Evolutionary conservation across 345 rosid species (phyloP).

Genomic region (Kernera saxatilis): DNA sequence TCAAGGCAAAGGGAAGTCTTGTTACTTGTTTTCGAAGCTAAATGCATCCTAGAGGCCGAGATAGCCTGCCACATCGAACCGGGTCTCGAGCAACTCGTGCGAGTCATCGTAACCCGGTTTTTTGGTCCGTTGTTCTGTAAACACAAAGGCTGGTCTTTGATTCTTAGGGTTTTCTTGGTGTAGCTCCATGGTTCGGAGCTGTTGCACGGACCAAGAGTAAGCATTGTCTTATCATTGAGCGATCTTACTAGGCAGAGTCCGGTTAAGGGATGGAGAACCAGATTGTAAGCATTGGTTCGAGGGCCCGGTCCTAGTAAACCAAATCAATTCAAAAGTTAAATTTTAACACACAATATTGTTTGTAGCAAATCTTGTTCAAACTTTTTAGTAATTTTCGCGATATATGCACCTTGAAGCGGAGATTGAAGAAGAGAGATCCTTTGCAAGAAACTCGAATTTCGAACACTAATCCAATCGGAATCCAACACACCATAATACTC

Average conservation of each 20-base stretch:
- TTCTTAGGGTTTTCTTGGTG: constrained; percentile 39
- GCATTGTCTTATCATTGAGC: constrained; percentile 22
- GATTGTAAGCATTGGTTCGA: constrained; percentile 41
- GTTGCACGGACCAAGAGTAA: constrained; percentile 61
- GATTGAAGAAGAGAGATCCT: constrained; percentile 55
- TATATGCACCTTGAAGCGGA: constrained; percentile 52
- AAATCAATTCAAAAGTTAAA: constrained; percentile 5
- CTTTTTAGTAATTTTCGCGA: background rate
- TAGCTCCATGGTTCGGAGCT: constrained; percentile 77
- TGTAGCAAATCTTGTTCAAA: background rate
- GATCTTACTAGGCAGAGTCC: constrained; percentile 66
- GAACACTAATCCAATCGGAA: constrained; percentile 54
- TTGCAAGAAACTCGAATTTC: constrained; percentile 56
- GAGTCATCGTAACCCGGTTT: constrained; percentile 41
- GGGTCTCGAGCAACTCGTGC: constrained; percentile 34
- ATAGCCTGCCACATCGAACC: constrained; percentile 58
- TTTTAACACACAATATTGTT: background rate
- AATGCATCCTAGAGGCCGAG: constrained; percentile 82
- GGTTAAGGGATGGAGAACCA: constrained; percentile 73
- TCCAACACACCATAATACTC: constrained; percentile 67
- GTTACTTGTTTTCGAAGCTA: constrained; percentile 40
- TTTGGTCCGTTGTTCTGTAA: constrained; percentile 41
- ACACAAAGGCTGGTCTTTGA: constrained; percentile 60
- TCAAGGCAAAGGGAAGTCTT: constrained; percentile 68
- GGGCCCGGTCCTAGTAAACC: constrained; percentile 67